These are phyloP conservation scores for Crucihimalaya himalaica DNA, from an alignment of 345 rosid species.

Conservation along the genomic window DNA sequence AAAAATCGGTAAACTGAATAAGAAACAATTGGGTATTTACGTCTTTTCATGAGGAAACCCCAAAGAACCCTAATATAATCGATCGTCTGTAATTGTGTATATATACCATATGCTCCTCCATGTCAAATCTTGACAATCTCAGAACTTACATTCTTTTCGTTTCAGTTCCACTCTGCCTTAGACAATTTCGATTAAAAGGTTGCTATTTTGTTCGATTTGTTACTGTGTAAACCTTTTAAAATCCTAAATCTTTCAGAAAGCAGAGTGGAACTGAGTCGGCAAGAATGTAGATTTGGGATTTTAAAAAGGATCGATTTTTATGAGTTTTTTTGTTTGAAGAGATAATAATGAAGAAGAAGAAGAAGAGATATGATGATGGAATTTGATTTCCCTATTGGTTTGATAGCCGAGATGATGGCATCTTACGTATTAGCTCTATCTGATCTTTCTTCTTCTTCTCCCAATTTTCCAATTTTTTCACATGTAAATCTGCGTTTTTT, in stretches of 20 bases:
- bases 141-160: neutral
- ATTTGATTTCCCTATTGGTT: constrained; percentile 41
- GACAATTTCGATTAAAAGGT: neutral
- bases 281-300: neutral
- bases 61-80: neutral
- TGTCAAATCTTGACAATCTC: neutral
- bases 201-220: neutral
- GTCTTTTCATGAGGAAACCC: constrained; percentile 9
- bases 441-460: constrained; percentile 25
- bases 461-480: neutral
- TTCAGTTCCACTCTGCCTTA: neutral
- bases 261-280: no score
- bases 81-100: neutral
- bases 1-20: neutral
- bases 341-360: neutral
- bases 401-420: constrained; percentile 44
- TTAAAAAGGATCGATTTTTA: neutral
- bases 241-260: no score
- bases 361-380: constrained; percentile 38
- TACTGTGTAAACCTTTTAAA: no score
- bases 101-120: neutral
- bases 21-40: neutral
- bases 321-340: neutral
- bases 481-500: neutral
- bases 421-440: constrained; percentile 46